A percentile compares a stretch with the other conserved stretches of the same genome.
These are phyloP conservation scores for Fagus sylvatica DNA, from an alignment of 306 rosid species.

Conservation along the genomic window DNA sequence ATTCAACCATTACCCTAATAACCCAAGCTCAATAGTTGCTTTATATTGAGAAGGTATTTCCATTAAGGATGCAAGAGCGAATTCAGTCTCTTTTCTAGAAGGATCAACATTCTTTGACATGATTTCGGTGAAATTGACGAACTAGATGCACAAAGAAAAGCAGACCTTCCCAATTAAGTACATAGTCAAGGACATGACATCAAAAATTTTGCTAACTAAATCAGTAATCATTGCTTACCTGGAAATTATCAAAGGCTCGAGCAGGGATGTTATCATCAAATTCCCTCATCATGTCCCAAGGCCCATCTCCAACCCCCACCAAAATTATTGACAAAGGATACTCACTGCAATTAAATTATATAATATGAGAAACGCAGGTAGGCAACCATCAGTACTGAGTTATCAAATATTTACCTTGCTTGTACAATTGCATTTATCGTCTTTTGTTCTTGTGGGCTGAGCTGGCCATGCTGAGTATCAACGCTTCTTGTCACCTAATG, in stretches of 20 bases:
- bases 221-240: conserved; percentile 47
- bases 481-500: conserved; percentile 80
- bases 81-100: conserved; percentile 58
- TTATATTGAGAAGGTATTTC: conserved; percentile 92
- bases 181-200: background rate
- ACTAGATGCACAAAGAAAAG: conserved; percentile 41
- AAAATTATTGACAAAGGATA: conserved; percentile 79
- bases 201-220: background rate
- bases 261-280: conserved; percentile 89
- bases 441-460: conserved; percentile 75
- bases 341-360: conserved; percentile 47
- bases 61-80: conserved; percentile 85
- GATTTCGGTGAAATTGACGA: conserved; percentile 77
- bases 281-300: conserved; percentile 91
- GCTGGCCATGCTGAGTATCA: conserved; percentile 61
- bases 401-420: conserved; percentile 64
- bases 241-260: conserved; percentile 82
- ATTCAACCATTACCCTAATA: conserved; percentile 61
- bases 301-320: conserved; percentile 98
- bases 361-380: conserved; percentile 27
- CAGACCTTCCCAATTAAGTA: conserved; percentile 27
- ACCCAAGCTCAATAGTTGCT: conserved; percentile 73
- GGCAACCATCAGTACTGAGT: conserved; percentile 11
- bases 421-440: conserved; percentile 83
- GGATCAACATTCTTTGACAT: conserved; percentile 59